Conservation (phyloP, 2,329 filamentous ascomycete genomes). For the Aspergillus vadensis region DNA sequence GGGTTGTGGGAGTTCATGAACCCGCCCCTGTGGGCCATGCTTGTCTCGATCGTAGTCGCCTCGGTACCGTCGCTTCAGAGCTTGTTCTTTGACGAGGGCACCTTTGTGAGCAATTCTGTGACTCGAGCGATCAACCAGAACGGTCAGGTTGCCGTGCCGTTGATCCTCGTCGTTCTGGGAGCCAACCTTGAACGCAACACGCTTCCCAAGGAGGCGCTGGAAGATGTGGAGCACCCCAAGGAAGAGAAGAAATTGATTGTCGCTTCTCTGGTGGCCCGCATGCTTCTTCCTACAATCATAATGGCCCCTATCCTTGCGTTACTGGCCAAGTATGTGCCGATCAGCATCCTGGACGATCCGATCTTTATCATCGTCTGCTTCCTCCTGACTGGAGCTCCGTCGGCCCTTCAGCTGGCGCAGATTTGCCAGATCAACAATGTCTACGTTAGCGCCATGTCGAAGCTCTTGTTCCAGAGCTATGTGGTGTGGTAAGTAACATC, state of each 20-base stretch:
- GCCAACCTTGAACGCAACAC: conserved; percentile 94
- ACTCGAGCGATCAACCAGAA: conserved; percentile 83
- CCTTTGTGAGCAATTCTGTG: conserved; percentile 89
- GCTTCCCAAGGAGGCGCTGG: conserved; percentile 65
- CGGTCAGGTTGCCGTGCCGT: conserved; percentile 86
- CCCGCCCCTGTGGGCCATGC: conserved; percentile 95
- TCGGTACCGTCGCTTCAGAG: conserved; percentile 80
- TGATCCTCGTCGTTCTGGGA: conserved; percentile 93
- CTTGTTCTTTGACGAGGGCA: conserved; percentile 84
- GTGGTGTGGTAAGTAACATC: conserved; percentile 73
- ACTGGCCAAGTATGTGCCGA: conserved; percentile 83
- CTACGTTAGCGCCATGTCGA: conserved; percentile 92
- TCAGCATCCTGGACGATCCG: conserved; percentile 94
- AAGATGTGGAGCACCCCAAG: conserved; percentile 69
- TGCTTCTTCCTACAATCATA: conserved; percentile 86
- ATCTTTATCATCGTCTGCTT: conserved; percentile 99
- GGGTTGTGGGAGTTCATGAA: conserved; percentile 97
- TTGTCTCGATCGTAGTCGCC: conserved; percentile 85
- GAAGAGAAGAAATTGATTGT: conserved; percentile 76
- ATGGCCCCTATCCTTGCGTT: conserved; percentile 90
- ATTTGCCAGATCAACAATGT: conserved; percentile 99
- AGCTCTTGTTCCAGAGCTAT: conserved; percentile 91
- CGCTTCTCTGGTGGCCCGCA: conserved; percentile 82
- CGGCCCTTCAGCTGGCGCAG: conserved; percentile 90
- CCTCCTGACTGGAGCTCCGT: conserved; percentile 89